phyloP scores from a whole-genome alignment of 2,329 filamentous ascomycete genomes.

The Aspergillus neotritici region DNA sequence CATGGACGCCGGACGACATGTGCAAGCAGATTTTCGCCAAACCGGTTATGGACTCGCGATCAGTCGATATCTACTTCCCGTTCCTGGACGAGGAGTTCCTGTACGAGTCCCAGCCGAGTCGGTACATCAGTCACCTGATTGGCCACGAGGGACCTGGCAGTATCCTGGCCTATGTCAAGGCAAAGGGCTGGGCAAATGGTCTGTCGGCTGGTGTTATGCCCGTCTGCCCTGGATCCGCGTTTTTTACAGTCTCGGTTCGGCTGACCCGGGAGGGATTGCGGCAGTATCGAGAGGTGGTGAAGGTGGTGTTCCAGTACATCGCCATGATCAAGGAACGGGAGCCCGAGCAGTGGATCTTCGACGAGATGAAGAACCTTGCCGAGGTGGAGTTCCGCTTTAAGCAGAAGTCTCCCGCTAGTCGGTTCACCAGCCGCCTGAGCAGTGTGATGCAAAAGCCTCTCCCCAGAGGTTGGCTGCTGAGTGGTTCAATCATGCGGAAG shows the following conservation, averaged over 20 bases:
- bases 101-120: conserved; percentile 73
- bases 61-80: conserved; percentile 74
- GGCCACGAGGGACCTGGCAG: conserved; percentile 91
- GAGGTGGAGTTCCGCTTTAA: conserved; percentile 94
- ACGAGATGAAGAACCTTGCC: conserved; percentile 82
- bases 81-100: conserved; percentile 77
- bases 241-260: conserved; percentile 73
- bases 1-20: conserved; percentile 56
- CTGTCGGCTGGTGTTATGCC: conserved; percentile 70
- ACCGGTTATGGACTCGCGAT: conserved; percentile 81
- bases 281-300: conserved; percentile 74
- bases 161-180: conserved; percentile 83
- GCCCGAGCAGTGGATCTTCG: conserved; percentile 87
- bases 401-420: conserved; percentile 83
- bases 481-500: conserved; percentile 69
- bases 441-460: conserved; percentile 87
- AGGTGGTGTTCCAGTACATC: conserved; percentile 86
- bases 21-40: conserved; percentile 75
- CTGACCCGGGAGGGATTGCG: conserved; percentile 80
- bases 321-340: conserved; percentile 73
- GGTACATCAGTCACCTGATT: conserved; percentile 82
- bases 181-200: conserved; percentile 81
- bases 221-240: conserved; percentile 71
- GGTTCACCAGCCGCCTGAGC: conserved; percentile 80
- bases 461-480: conserved; percentile 81